Percentiles rank a stretch among this genome's conserved stretches.
These are phyloP conservation scores for Bryoerythrophyllum caledonicum DNA, from an alignment of 225 moss, liverwort and hornwort species.

Conservation along the genomic window DNA sequence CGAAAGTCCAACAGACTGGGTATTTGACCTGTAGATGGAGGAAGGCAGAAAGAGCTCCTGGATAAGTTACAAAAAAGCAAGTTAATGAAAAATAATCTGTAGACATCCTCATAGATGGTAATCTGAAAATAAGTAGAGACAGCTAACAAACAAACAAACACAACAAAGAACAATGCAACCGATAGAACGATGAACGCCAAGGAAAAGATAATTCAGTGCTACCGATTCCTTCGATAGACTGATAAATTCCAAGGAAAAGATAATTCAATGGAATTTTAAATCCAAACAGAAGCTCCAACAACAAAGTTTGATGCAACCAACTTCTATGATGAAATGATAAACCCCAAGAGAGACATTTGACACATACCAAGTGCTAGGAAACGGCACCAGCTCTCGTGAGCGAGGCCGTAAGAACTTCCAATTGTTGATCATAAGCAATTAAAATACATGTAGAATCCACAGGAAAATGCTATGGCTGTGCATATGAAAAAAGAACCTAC, in stretches of 20 bases:
- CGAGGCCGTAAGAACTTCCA: neutral
- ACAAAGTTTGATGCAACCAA: no score
- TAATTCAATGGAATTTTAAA: neutral
- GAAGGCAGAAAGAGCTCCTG: neutral
- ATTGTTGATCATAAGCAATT: slow-evolving; percentile 10
- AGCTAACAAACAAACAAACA: neutral
- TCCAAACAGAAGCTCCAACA: no score
- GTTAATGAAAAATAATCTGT: neutral
- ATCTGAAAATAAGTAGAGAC: neutral
- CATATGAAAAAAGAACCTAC: slow-evolving; percentile 23
- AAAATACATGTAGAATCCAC: slow-evolving; percentile 19
- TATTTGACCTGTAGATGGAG: neutral
- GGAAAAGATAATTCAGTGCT: neutral
- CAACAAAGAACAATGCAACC: neutral
- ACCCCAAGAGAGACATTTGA: neutral
- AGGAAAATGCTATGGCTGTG: neutral
- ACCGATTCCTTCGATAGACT: no score
- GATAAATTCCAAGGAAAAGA: neutral
- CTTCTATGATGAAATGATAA: neutral
- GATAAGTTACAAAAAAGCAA: neutral
- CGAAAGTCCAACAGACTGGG: neutral
- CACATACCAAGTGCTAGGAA: neutral
- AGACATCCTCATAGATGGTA: neutral
- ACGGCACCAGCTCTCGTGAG: neutral
- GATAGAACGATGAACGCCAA: neutral